Percentiles rank a stretch among this genome's conserved stretches.
Conservation (phyloP, 1,139 yeast genomes). For the Dujonia santamariae region DNA sequence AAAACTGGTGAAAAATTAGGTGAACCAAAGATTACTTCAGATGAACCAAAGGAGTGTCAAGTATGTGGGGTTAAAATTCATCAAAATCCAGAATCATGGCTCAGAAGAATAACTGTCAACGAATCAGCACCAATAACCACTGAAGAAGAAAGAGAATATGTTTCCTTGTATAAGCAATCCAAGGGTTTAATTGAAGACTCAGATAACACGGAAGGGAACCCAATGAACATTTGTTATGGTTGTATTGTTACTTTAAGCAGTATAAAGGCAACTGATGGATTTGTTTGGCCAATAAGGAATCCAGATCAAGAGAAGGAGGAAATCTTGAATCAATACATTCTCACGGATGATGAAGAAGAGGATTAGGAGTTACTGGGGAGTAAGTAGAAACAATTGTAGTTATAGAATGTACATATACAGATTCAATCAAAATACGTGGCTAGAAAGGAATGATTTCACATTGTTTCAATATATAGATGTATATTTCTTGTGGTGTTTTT, state of each 20-base stretch:
- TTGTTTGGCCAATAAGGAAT: constrained; percentile 53
- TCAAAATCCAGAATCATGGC: constrained; percentile 65
- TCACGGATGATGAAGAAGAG: constrained; percentile 37
- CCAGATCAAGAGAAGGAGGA: constrained; percentile 20
- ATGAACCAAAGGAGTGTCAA: constrained; percentile 32
- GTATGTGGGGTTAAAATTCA: constrained; percentile 52
- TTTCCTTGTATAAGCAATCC: constrained; percentile 20
- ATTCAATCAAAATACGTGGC: too few relatives aligned
- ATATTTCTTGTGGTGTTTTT: too few relatives aligned
- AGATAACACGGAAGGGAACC: constrained; percentile 7
- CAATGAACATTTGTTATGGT: constrained; percentile 64
- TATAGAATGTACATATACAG: too few relatives aligned
- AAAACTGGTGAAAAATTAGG: constrained; percentile 82
- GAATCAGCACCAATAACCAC: constrained; percentile 50
- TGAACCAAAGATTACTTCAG: constrained; percentile 36
- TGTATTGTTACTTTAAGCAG: constrained; percentile 63
- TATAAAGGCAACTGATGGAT: constrained; percentile 26
- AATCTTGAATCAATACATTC: constrained; percentile 49
- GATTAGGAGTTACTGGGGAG: too few relatives aligned
- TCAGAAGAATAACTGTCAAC: constrained; percentile 67
- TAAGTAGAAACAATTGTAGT: too few relatives aligned
- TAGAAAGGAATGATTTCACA: too few relatives aligned
- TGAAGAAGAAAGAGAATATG: constrained; percentile 44
- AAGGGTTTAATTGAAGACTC: constrained; percentile 9
- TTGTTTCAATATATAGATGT: too few relatives aligned